Base-by-base conservation (phyloP, 306 rosid species). In the Mimosa bimucronata region DNA sequence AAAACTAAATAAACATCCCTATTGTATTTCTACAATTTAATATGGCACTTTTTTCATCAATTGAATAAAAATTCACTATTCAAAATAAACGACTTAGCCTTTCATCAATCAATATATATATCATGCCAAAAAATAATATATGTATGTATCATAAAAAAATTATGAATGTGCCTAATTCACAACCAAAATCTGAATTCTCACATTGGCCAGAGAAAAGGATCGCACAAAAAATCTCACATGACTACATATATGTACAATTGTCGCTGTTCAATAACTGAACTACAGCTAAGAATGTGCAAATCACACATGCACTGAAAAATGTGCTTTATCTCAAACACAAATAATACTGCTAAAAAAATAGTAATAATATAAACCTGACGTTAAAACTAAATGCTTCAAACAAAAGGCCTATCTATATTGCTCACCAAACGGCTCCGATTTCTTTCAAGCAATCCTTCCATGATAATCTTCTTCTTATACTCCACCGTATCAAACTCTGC, bases 381-480 rank as follows among this genome's bases (percentile, higher is more conserved):
- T 13, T 45, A 45, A 12, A 45, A 45, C 14, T 50, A 16, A 60
- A 10, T 3, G 9, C 38, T 64, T 29, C 70, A 65, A 65, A 9
- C 55, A 37, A 6, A n/a, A 19, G 53, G 44, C 34, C 19, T 65
- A 14, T n/a, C 4, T 19, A 40, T 29, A 29, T 50, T 30, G 37
- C 46, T 19, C 16, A 57, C 19, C 37, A 57, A 37, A 67, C 73
- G 73, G 19, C 61, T 42, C 31, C 60, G 61, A 10, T 41, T 58
- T 46, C 57, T 29, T 41, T 67, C 42, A 25, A 57, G 78, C 66
- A 73, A 2, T 15, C 77, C 83, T 73, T 74, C 48, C 80, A 61
- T 61, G n/a, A 61, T 61, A 23, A 81, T 21, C 72, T 68, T 74
- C 75, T 78, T 79, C 70, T 74, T 74, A 68, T 50, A 18, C 40